Evolutionary conservation across 495 filamentous ascomycete genomes (phyloP), one percentile per base, ranked within the genome.

Genomic region (Penicillium coprophilum): DNA sequence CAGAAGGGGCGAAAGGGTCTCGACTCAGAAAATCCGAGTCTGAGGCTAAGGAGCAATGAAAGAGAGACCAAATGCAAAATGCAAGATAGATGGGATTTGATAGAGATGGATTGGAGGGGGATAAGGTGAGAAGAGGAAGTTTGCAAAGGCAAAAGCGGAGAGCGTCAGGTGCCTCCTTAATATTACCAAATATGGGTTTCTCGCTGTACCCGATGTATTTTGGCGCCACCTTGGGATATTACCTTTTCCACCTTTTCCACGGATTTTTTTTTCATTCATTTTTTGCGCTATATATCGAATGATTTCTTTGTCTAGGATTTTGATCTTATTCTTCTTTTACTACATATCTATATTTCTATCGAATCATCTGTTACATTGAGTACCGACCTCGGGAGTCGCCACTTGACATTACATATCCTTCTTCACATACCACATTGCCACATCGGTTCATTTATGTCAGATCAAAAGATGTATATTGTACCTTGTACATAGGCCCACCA

Each of bases 151-250:
- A 59, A 67, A 69, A 69, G 66, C 66, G 66, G 66, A 69, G 66
- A 68, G 63, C 61, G 66, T 69, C 66, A 69, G 63, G 66, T 69
- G 63, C 61, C 66, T 68, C 66, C 66, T 66, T 64, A 69, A 69
- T 69, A 69, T 66, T 68, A 66, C 60, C 49, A 59, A 51, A 64
- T 55, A 17, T 28, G 45, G 43, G 46, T 50, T 50, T 20, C n/a
- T n/a, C 46, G 31, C 31, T 27, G 49, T 38, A 51, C 43, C 43
- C 43, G 23, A 63, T 59, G 52, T 48, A 50, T 41, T 62, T 58
- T 54, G 55, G 61, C 62, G 63, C 63, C 63, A 69, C 66, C 52
- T 55, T 38, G 15, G 34, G 56, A 61, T n/a, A 44, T 51, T 34
- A 48, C 55, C 20, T 24, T 34, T 49, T 19, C 11, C 39, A 9